A percentile compares a stretch with the other conserved stretches of the same genome.
phyloP scores from a whole-genome alignment of 345 rosid genomes.

The Hibiscus tridactylites region DNA sequence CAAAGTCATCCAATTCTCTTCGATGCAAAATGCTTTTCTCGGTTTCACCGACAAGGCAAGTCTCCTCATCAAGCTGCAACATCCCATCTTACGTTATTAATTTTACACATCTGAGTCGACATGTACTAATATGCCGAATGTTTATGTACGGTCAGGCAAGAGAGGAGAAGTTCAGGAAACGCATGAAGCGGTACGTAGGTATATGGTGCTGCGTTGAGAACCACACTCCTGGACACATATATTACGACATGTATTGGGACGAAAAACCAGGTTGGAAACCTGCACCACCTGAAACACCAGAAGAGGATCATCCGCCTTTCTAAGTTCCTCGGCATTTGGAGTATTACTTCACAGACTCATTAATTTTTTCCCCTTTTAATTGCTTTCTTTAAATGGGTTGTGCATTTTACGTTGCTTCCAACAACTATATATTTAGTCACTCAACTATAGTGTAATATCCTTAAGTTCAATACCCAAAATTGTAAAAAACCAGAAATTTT shows the following conservation, averaged over 20 bases:
- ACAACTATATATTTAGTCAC: too few species aligned
- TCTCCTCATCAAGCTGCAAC: background rate
- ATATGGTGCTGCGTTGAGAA: conserved; percentile 90
- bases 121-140: conserved; percentile 5
- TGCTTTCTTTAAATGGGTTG: too few species aligned
- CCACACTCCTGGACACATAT: conserved; percentile 81
- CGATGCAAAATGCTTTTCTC: conserved; percentile 74
- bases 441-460: too few species aligned
- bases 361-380: too few species aligned
- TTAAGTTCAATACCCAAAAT: too few species aligned
- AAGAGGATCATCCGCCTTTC: conserved; percentile 76
- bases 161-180: conserved; percentile 67
- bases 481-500: too few species aligned
- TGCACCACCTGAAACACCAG: conserved; percentile 63
- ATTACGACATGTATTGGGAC: conserved; percentile 96
- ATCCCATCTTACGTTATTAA: background rate
- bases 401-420: too few species aligned
- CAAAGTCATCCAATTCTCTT: conserved; percentile 80
- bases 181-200: conserved; percentile 72
- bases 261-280: conserved; percentile 95
- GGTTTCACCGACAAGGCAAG: conserved; percentile 77
- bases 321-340: conserved; percentile 19
- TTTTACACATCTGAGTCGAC: background rate
- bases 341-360: background rate
- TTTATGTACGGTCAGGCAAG: conserved; percentile 29